Conservation (phyloP, 2,329 filamentous ascomycete species). For the Macrophomina phaseolina region DNA sequence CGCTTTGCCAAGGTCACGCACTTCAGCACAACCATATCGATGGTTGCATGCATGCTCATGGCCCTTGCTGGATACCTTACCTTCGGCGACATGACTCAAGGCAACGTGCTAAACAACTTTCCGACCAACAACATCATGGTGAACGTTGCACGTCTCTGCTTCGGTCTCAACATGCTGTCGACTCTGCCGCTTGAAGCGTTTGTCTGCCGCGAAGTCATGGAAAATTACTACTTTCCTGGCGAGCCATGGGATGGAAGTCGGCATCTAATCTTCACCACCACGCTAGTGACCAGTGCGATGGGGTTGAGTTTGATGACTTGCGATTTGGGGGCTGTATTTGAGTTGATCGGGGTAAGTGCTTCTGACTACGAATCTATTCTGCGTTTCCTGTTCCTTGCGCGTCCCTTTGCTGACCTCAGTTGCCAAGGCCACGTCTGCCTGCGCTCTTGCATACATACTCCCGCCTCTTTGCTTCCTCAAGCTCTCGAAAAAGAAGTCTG, state of each 20-base stretch:
- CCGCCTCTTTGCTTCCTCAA: slow-evolving; percentile 96
- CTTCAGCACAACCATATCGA: slow-evolving; percentile 87
- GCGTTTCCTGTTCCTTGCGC: not conserved
- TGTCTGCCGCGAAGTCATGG: slow-evolving; percentile 95
- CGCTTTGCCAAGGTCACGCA: slow-evolving; percentile 93
- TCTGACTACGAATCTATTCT: not conserved
- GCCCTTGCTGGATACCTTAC: slow-evolving; percentile 88
- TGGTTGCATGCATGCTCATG: slow-evolving; percentile 89
- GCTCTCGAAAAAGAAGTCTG: slow-evolving; percentile 71
- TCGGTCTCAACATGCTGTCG: slow-evolving; percentile 98
- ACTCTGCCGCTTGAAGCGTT: slow-evolving; percentile 96
- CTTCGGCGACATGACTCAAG: slow-evolving; percentile 88
- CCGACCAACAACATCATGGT: slow-evolving; percentile 88
- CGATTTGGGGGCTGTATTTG: slow-evolving; percentile 92
- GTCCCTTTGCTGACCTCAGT: not conserved
- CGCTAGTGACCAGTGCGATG: slow-evolving; percentile 81
- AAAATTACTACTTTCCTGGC: slow-evolving; percentile 76
- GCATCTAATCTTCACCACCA: slow-evolving; percentile 84
- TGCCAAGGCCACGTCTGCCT: slow-evolving; percentile 75
- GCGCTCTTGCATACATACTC: slow-evolving; percentile 91
- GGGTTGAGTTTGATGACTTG: slow-evolving; percentile 82
- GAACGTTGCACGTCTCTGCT: slow-evolving; percentile 92
- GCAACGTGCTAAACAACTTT: slow-evolving; percentile 99
- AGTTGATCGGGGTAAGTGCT: slow-evolving; percentile 75
- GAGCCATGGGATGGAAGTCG: slow-evolving; percentile 81